Conservation (phyloP, 257 asterid genomes). For the Fraxinus pennsylvanica region DNA sequence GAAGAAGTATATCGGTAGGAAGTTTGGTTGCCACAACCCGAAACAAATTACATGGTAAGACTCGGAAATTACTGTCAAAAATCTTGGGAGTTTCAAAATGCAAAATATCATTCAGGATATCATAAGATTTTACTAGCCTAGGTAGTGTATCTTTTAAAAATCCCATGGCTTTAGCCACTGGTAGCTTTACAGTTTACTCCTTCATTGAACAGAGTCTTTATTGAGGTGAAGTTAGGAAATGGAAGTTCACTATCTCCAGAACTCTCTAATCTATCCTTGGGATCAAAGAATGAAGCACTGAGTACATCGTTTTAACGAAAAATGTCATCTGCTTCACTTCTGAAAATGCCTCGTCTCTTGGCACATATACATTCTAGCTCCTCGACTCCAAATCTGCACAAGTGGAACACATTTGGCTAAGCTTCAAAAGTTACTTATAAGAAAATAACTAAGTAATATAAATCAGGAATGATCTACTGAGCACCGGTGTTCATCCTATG, state of each 20-base stretch:
- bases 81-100: conserved; percentile 36
- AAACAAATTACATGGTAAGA: not conserved
- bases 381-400: not conserved
- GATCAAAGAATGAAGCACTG: too few species aligned
- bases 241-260: too few species aligned
- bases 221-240: conserved; percentile 17
- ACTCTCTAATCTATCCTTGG: too few species aligned
- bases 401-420: too few species aligned
- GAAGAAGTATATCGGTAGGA: not conserved
- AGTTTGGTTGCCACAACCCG: not conserved
- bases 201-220: conserved; percentile 36
- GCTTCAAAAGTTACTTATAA: too few species aligned
- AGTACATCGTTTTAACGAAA: conserved; percentile 11
- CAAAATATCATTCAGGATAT: conserved; percentile 7
- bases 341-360: conserved; percentile 50
- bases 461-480: too few species aligned
- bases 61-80: conserved; percentile 33
- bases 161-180: not conserved
- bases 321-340: conserved; percentile 35
- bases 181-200: conserved; percentile 27
- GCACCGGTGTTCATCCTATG: too few species aligned
- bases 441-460: too few species aligned
- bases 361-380: conserved; percentile 29
- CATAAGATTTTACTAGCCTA: conserved; percentile 15
- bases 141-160: conserved; percentile 9